Base-by-base conservation (phyloP, 345 rosid genomes). In the Citrus cavaleriei region DNA sequence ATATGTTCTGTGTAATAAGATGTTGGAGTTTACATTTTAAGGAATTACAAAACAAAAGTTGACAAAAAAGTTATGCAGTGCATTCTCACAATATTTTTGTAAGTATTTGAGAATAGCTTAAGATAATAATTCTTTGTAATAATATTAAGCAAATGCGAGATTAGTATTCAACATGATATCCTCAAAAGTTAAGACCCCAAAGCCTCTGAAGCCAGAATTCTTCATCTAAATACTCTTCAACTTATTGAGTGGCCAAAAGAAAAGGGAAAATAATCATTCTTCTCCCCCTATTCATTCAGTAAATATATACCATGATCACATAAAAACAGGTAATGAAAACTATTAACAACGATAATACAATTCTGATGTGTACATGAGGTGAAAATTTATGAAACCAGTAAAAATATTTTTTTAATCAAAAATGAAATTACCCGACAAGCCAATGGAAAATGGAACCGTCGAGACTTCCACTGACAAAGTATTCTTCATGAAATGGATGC, bases 401-500 rank as follows among this genome's bases (percentile, higher is more conserved):
- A 63, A 68, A 22, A 38, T 30, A 60, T 10, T 46, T 37, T 28
- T 64, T 38, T 40, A 28, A 28, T 75, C 65, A 76, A 69, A 72
- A 75, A 35, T 37, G 72, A 38, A 59, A 65, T 69, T 83, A 96
- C 99, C 99, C 99, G 24, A 96, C 98, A 84, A 87, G 81, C 99
- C 99, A 96, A 81, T 96, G 99, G 86, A 91, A 93, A 78, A 96
- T 91, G 79, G 98, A 88, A 28, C 99, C 99, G 35, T 94, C 99
- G 76, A 77, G 86, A 81, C 99, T 93, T 84, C 99, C 98, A 81
- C 99, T 96, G 79, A 96, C 98, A 82, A 94, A 96, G 85, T 92
- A 93, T 83, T 96, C 98, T 85, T 96, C 99, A 85, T 96, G 98
- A 83, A 91, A 93, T 72, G 99, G 99, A 83, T 96, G 98, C 98